Percentiles rank a stretch among this genome's conserved stretches.
These are phyloP conservation scores for Microcos paniculata DNA, from an alignment of 345 rosid species.

Conservation along the genomic window DNA sequence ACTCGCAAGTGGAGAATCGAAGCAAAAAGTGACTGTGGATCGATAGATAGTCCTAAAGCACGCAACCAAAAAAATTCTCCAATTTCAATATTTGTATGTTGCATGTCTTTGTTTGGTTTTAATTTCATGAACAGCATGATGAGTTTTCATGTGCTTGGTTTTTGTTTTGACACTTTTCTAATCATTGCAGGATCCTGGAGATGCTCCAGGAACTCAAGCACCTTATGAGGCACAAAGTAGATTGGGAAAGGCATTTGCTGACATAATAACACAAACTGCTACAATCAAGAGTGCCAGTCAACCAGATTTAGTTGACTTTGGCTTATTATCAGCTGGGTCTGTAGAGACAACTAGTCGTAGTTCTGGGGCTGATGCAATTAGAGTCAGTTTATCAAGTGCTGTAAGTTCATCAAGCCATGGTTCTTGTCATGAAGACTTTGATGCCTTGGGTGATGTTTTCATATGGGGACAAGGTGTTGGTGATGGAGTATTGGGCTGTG, in stretches of 20 bases:
- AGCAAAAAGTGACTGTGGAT: slow-evolving; percentile 39
- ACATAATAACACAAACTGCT: slow-evolving; percentile 65
- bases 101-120: slow-evolving; percentile 17
- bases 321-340: slow-evolving; percentile 25
- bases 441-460: slow-evolving; percentile 84
- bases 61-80: slow-evolving; percentile 46
- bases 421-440: slow-evolving; percentile 72
- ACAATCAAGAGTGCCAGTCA: slow-evolving; percentile 35
- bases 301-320: slow-evolving; percentile 39
- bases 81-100: slow-evolving; percentile 51
- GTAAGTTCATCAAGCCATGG: slow-evolving; percentile 89
- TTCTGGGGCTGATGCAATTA: slow-evolving; percentile 57
- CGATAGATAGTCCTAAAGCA: slow-evolving; percentile 50
- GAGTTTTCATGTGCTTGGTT: background rate
- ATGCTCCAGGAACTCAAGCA: slow-evolving; percentile 44
- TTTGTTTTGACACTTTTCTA: slow-evolving; percentile 2
- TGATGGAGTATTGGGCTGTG: slow-evolving; percentile 60
- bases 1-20: slow-evolving; percentile 54
- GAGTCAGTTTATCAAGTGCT: slow-evolving; percentile 81
- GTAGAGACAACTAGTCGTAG: slow-evolving; percentile 49
- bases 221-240: slow-evolving; percentile 52
- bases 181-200: slow-evolving; percentile 48
- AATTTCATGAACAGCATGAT: slow-evolving; percentile 9
- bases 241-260: slow-evolving; percentile 70
- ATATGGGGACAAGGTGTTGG: slow-evolving; percentile 87